Percentiles rank a stretch among this genome's conserved stretches.
Evolutionary conservation across 2,329 filamentous ascomycete species (phyloP).

Genomic region (Calonectria pauciramosa): DNA sequence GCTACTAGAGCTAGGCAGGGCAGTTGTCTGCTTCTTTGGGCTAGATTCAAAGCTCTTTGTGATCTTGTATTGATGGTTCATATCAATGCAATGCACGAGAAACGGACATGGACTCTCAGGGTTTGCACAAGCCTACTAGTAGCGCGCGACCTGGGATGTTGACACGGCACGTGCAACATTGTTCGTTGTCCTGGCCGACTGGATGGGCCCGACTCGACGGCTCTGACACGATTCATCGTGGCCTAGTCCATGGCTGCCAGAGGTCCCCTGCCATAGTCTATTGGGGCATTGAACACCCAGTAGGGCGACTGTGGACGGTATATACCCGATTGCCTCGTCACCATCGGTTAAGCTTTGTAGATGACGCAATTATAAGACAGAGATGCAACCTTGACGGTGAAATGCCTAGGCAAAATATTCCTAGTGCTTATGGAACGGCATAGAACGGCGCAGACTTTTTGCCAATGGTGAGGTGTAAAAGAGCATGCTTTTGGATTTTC

Average conservation of each 20-base stretch:
- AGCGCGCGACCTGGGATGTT: constrained; percentile 71
- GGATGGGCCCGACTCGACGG: constrained; percentile 56
- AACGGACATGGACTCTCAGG: constrained; percentile 59
- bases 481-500: background rate
- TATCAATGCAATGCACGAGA: background rate
- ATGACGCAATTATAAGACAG: background rate
- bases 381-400: constrained; percentile 53
- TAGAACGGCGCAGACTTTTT: background rate
- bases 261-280: constrained; percentile 68
- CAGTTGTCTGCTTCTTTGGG: background rate
- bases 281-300: constrained; percentile 67
- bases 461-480: background rate
- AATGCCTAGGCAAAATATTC: background rate
- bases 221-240: constrained; percentile 63
- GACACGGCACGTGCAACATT: constrained; percentile 64
- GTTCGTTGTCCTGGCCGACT: constrained; percentile 61
- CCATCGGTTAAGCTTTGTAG: constrained; percentile 12
- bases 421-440: background rate
- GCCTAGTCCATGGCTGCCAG: constrained; percentile 69
- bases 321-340: constrained; percentile 67
- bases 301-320: constrained; percentile 62
- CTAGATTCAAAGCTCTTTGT: background rate
- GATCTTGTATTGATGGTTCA: background rate
- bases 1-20: background rate
- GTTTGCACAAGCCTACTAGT: constrained; percentile 66